Evolutionary conservation across 768 basidiomycete genomes (phyloP), one percentile per base, ranked within the genome.

Genomic region (Pleurotus pulmonarius): DNA sequence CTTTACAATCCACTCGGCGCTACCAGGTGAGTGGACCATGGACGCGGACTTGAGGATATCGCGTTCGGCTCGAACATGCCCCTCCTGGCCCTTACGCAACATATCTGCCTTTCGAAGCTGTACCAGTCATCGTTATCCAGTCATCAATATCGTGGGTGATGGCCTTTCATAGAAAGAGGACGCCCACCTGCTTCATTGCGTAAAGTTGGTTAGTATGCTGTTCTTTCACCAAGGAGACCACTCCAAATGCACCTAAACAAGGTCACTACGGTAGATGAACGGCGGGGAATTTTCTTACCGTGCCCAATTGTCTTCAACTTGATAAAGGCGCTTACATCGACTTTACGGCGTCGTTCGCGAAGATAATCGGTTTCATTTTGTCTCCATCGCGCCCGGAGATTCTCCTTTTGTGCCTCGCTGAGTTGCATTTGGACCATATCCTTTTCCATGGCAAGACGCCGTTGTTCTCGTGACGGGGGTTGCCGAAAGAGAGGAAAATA

Each of bases 41-140:
- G 94, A 88, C 5, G 95, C 95, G 29, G 92, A 90, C 72, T 92
- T 93, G 58, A 98, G 83, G 43, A 98, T 77, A 65, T 98, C 94
- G 66, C 94, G 88, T 69, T 98, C 94, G 41, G 95, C 96, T 52
- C 94, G 87, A 67, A 97, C 90, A 71, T 98, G 96, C 1, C 94
- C 96, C 73, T 98, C 96, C 71, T 98, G 96, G 20, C 94, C 92
- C 76, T 94, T 95, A 52, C 92, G 87, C 66, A 96, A 80, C 93
- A 96, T 94, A 71, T 94, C 92, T 59, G 83, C 83, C 75, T 92
- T 93, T 60, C 91, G 84, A 67, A 92, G 75, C 90, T 91, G 56
- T 52, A 62, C 29, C 29, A 65, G 60, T 61, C 15, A 56, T 26
- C 20, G 49, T 53, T 6, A 34, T 24, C 9, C 51, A 43, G 39